phyloP scores from a whole-genome alignment of 2,329 filamentous ascomycete species.

The Stagonosporopsis chrysanthemi region DNA sequence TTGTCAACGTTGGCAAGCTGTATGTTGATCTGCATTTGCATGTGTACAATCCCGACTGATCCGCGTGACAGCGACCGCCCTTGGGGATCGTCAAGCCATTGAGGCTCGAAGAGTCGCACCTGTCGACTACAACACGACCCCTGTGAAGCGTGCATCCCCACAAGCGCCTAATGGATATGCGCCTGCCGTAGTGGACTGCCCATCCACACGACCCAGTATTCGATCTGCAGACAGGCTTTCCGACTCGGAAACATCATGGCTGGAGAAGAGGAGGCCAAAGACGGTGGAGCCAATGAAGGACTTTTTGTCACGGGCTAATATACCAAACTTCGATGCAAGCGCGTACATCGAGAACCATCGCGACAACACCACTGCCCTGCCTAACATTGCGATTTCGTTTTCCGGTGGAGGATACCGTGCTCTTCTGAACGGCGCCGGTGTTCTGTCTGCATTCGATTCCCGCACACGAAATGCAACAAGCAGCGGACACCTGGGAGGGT shows the following conservation, averaged over 20 bases:
- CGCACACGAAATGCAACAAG: slow-evolving; percentile 69
- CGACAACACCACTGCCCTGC: slow-evolving; percentile 64
- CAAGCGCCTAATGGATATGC: slow-evolving; percentile 74
- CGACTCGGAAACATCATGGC: slow-evolving; percentile 74
- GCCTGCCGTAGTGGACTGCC: slow-evolving; percentile 73
- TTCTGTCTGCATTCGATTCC: slow-evolving; percentile 78
- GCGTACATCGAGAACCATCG: slow-evolving; percentile 70
- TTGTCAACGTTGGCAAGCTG: slow-evolving; percentile 40
- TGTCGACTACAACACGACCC: slow-evolving; percentile 25
- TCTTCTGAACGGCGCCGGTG: slow-evolving; percentile 83
- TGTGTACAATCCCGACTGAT: slow-evolving; percentile 23
- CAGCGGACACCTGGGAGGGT: slow-evolving; percentile 75
- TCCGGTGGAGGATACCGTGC: slow-evolving; percentile 89
- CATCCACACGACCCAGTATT: slow-evolving; percentile 71
- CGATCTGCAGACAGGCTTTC: slow-evolving; percentile 71
- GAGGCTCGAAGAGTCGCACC: slow-evolving; percentile 25
- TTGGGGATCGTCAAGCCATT: slow-evolving; percentile 29
- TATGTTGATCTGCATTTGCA: slow-evolving; percentile 25
- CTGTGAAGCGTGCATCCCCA: slow-evolving; percentile 56
- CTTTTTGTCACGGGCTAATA: slow-evolving; percentile 74
- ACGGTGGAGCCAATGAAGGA: slow-evolving; percentile 78
- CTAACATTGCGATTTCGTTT: slow-evolving; percentile 77
- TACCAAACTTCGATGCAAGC: slow-evolving; percentile 78
- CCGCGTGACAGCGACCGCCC: slow-evolving; percentile 35
- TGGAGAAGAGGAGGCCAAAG: slow-evolving; percentile 72